Conservation (phyloP, 2,329 filamentous ascomycete species). For the Penicillium sp. region DNA sequence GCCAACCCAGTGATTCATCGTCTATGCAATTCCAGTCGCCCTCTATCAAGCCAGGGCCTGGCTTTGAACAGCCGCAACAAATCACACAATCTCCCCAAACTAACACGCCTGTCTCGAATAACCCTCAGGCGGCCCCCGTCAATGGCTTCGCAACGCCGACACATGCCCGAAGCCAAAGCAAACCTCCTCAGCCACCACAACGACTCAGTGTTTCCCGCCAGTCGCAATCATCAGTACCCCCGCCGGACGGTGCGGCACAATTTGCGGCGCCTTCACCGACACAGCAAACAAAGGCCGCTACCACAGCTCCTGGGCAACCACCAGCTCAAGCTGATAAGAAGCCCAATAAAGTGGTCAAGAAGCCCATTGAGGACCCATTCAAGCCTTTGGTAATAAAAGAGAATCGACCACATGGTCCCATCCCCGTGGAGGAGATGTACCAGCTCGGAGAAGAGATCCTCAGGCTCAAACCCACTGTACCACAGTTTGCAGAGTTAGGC, state of each 20-base stretch:
- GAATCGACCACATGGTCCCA: slow-evolving; percentile 62
- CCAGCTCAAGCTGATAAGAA: slow-evolving; percentile 28
- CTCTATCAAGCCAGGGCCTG: slow-evolving; percentile 48
- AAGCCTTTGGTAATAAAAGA: slow-evolving; percentile 44
- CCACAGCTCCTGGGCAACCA: slow-evolving; percentile 26
- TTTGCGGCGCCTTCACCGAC: slow-evolving; percentile 27
- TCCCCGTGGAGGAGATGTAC: slow-evolving; percentile 60
- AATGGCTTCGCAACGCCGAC: slow-evolving; percentile 41
- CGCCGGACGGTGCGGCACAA: slow-evolving; percentile 27
- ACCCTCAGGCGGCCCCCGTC: slow-evolving; percentile 26
- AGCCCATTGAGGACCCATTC: slow-evolving; percentile 42
- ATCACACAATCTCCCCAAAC: slow-evolving; percentile 32
- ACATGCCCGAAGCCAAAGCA: slow-evolving; percentile 31
- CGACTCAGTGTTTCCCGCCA: slow-evolving; percentile 31
- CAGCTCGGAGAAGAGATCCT: slow-evolving; percentile 62
- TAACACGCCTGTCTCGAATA: slow-evolving; percentile 27
- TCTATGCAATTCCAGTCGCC: slow-evolving; percentile 43
- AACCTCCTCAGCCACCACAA: slow-evolving; percentile 27
- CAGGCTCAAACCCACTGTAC: slow-evolving; percentile 66
- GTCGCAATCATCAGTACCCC: slow-evolving; percentile 29
- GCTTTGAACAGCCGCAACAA: slow-evolving; percentile 37
- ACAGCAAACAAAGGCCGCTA: slow-evolving; percentile 25
- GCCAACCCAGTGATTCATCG: slow-evolving; percentile 31
- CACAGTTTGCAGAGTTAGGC: slow-evolving; percentile 69
- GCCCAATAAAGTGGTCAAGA: slow-evolving; percentile 31